Evolutionary conservation across 1,284 basidiomycete genomes (phyloP).

Genomic region (Trametes hirsuta): DNA sequence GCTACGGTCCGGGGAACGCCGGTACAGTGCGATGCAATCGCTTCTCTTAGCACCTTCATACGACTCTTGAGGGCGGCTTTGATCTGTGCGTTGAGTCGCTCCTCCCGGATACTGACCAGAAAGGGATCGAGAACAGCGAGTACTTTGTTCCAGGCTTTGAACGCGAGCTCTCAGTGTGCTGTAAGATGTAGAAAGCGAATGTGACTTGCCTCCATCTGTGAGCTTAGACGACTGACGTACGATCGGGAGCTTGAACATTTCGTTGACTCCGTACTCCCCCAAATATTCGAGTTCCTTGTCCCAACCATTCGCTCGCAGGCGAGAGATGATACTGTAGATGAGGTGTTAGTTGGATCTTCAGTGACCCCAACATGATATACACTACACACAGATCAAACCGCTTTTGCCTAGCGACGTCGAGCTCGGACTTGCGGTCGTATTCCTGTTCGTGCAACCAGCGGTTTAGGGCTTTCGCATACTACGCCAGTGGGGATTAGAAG

Average conservation of each 20-base stretch:
- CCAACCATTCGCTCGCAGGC: not conserved
- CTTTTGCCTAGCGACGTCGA: not conserved
- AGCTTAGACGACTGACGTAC: not conserved
- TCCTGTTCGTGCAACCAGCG: too few relatives aligned
- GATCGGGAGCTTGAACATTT: not conserved
- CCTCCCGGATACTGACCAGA: not conserved
- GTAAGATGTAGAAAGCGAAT: too few relatives aligned
- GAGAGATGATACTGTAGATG: not conserved
- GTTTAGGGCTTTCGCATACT: too few relatives aligned
- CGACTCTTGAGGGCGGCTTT: not conserved
- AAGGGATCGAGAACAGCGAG: not conserved
- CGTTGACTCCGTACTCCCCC: not conserved
- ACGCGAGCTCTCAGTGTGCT: not conserved
- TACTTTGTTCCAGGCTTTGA: not conserved
- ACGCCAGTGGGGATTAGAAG: too few relatives aligned
- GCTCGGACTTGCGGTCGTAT: not conserved
- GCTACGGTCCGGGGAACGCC: too few relatives aligned
- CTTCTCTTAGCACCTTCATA: not conserved
- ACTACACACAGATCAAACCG: not conserved
- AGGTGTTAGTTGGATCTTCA: not conserved
- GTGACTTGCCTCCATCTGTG: not conserved
- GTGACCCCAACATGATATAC: not conserved
- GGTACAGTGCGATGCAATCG: too few relatives aligned
- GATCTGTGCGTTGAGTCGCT: not conserved
- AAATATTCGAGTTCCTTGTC: slow-evolving; percentile 1